Base-by-base conservation (phyloP, 768 basidiomycete genomes). In the Collybia sordida region DNA sequence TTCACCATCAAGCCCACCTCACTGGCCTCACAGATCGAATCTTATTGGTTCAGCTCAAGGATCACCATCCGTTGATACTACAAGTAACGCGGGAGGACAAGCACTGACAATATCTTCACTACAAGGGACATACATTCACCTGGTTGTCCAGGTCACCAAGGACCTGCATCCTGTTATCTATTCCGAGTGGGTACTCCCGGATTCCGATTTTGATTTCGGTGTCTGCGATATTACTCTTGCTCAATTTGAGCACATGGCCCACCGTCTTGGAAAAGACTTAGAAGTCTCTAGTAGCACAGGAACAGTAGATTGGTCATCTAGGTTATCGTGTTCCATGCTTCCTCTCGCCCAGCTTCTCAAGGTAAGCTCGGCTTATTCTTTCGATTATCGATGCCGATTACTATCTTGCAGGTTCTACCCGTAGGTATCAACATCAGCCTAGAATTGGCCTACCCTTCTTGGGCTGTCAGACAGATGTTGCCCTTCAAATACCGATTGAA, bases 141-240 rank as follows among this genome's bases (percentile, higher is more conserved):
- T 89, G 42, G 80, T 88, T 27, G 83, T 98, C 7, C 97, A 99
- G 68, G 88, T 98, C 49, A 98, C 97, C 6, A 80, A 85, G 50
- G 97, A 99, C 66, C 69, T 88, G 23, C 83, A 93, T n/a, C 91
- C 97, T 0, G 93, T 99, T 36, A 76, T 90, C 0, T 97, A 76
- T 62, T 72, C 84, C 17, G 79, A 84, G n/a, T 89, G 85, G 84
- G 63, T 73, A 22, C 71, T 99, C 18, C 93, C 94, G 0, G 79
- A 85, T 44, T 70, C 79, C 5, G 80, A 78, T 15, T 81, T 90
- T 56, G 86, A 93, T 56, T 71, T 98, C 17, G 82, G 83, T 22
- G 91, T 98, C 8, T 78, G 85, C 7, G 93, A 98, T 63, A 79
- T 98, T 43, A 93, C 90, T 3, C 74, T 88, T 27, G 73, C 73